Evolutionary conservation across 2,329 filamentous ascomycete species (phyloP), one percentile per base, ranked within the genome.

Genomic region (Alternaria rosae): DNA sequence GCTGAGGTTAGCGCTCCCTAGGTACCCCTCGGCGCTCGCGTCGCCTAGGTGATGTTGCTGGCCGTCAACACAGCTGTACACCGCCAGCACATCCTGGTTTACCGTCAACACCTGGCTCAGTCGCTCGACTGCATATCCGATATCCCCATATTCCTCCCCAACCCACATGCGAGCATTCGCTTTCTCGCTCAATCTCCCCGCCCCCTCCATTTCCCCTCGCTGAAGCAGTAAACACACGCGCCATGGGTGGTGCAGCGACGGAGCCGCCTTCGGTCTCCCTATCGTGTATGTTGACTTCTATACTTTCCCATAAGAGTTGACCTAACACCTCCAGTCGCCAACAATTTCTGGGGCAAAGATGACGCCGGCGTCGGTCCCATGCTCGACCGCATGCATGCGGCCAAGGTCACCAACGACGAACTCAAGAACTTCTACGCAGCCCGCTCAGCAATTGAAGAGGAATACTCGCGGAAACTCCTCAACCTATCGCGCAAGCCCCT

Each of bases 261-360:
- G 89, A 91, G 70, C 82, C 83, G 71, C 89, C 89, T 70, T 85
- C 87, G 54, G 89, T 91, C 72, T 83, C 88, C 70, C 82, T 91
- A 75, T 92, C 89, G 48, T 92, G 89, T 91, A 83, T 74, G 72
- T 52, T 11, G n/a, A 42, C 5, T 23, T n/a, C n/a, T n/a, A n/a
- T n/a, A n/a, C n/a, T n/a, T n/a, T n/a, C n/a, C n/a, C n/a, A n/a
- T n/a, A n/a, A n/a, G n/a, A n/a, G n/a, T n/a, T n/a, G n/a, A n/a
- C n/a, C n/a, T n/a, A n/a, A n/a, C n/a, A n/a, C n/a, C n/a, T n/a
- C n/a, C n/a, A 94, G 94, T 99, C 83, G 94, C 95, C 75, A 99
- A 99, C 84, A 99, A 99, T 80, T 99, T 99, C 81, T 99, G 95
- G 95, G 95, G 95, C 67, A 98, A 97, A 85, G 94, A 98, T 79